Evolutionary conservation across 2,329 filamentous ascomycete species (phyloP).

Genomic region (Xylaria sp.): DNA sequence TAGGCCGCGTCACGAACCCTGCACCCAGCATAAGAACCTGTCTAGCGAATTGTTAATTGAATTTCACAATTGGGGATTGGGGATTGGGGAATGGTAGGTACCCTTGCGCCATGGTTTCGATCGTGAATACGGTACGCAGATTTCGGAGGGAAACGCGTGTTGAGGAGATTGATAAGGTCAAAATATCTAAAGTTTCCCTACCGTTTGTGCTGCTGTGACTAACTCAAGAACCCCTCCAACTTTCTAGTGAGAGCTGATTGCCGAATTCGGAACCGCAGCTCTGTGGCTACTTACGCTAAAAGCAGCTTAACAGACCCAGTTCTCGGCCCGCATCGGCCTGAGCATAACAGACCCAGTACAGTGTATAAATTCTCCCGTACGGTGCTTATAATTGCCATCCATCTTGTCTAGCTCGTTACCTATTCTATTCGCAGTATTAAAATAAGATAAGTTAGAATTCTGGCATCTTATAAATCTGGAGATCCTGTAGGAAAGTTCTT

Average conservation of each 20-base stretch:
- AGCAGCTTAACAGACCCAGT: not conserved
- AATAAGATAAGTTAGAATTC: no score
- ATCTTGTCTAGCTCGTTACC: no score
- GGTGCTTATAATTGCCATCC: no score
- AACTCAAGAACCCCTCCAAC: slow-evolving; percentile 8
- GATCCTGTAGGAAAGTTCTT: no score
- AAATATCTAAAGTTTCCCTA: not conserved
- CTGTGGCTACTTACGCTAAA: not conserved
- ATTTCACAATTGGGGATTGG: not conserved
- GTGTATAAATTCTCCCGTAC: no score
- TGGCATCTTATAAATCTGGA: no score
- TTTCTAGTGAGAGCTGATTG: slow-evolving; percentile 13
- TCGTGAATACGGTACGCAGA: not conserved
- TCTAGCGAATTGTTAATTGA: slow-evolving; percentile 15
- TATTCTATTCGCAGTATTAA: no score
- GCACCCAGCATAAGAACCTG: slow-evolving; percentile 55
- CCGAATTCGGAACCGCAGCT: slow-evolving; percentile 20
- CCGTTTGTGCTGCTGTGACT: not conserved
- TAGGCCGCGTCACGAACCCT: slow-evolving; percentile 56
- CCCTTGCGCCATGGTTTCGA: slow-evolving; percentile 18
- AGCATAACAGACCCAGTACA: no score
- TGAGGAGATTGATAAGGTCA: not conserved
- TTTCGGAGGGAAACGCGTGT: not conserved
- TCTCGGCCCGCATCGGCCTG: not conserved
- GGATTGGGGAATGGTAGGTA: slow-evolving; percentile 1